phyloP scores from a whole-genome alignment of 345 rosid species.

The Ailanthus altissimus region DNA sequence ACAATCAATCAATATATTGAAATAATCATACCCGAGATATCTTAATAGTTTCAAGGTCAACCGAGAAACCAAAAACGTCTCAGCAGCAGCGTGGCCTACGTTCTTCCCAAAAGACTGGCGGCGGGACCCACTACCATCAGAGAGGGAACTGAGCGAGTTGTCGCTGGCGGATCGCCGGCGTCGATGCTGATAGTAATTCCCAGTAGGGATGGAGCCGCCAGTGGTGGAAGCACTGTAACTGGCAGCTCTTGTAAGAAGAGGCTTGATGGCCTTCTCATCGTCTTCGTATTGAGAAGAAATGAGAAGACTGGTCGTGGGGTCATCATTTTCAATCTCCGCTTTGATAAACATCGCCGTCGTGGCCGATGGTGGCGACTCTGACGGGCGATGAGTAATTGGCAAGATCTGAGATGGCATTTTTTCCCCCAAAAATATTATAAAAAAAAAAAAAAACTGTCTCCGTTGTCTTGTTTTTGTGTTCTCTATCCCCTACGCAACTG shows the following conservation, averaged over 20 bases:
- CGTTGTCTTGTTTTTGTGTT: no score
- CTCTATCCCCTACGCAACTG: no score
- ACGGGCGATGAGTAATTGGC: conserved; percentile 35
- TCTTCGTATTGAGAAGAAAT: conserved; percentile 53
- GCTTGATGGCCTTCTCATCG: conserved; percentile 38
- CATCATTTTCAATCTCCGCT: conserved; percentile 36
- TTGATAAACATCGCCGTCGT: conserved; percentile 38
- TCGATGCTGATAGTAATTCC: conserved; percentile 47
- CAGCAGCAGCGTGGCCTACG: conserved; percentile 63
- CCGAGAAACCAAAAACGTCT: conserved; percentile 66
- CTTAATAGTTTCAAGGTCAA: conserved; percentile 61
- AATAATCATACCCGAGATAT: conserved; percentile 63
- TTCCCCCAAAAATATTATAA: neutral
- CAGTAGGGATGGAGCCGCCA: conserved; percentile 18
- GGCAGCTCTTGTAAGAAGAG: conserved; percentile 56
- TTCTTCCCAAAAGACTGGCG: conserved; percentile 46
- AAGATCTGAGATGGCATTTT: conserved; percentile 50
- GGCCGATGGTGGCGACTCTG: conserved; percentile 28
- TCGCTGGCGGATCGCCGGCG: conserved; percentile 64
- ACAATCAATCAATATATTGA: neutral
- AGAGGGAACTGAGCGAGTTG: conserved; percentile 49
- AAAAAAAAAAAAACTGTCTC: no score
- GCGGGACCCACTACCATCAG: conserved; percentile 23
- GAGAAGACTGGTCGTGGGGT: conserved; percentile 48
- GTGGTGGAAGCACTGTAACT: conserved; percentile 40